Conservation (phyloP, 495 filamentous ascomycete genomes). For the Xeromyces bisporus region DNA sequence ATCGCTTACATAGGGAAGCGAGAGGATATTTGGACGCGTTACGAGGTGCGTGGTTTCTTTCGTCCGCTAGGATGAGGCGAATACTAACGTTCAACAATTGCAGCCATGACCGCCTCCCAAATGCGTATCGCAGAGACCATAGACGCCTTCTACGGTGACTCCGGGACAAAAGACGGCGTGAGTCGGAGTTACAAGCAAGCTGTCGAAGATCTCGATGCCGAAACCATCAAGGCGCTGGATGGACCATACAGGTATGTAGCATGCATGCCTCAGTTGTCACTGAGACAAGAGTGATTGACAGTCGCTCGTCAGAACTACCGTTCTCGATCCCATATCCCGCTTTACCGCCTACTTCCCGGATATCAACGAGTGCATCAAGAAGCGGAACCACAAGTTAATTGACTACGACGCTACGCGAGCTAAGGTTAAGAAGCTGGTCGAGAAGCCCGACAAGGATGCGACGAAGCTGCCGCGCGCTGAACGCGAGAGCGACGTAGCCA, state of each 20-base stretch:
- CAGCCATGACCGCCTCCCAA: slow-evolving; percentile 96
- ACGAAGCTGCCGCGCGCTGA: slow-evolving; percentile 87
- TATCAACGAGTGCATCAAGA: slow-evolving; percentile 98
- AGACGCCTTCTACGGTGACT: slow-evolving; percentile 96
- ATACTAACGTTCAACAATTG: not conserved
- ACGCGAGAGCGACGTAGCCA: slow-evolving; percentile 86
- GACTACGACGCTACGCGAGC: slow-evolving; percentile 94
- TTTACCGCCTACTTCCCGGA: slow-evolving; percentile 99
- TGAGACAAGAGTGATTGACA: not conserved
- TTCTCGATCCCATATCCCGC: slow-evolving; percentile 81
- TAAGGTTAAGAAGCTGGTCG: slow-evolving; percentile 88
- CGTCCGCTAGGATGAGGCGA: slow-evolving; percentile 1
- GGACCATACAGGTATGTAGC: slow-evolving; percentile 68
- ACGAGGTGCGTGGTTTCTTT: slow-evolving; percentile 41
- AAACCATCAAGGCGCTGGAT: slow-evolving; percentile 95
- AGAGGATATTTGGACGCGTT: slow-evolving; percentile 94
- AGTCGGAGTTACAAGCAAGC: slow-evolving; percentile 94
- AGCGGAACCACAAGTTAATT: slow-evolving; percentile 90
- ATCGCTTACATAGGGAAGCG: slow-evolving; percentile 86
- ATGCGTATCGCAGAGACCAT: slow-evolving; percentile 99
- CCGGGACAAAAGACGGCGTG: slow-evolving; percentile 84
- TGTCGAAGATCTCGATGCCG: slow-evolving; percentile 89
- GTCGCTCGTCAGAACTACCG: slow-evolving; percentile 50
- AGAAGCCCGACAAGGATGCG: slow-evolving; percentile 97
- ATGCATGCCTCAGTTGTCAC: not conserved